Base-by-base conservation (phyloP, 345 rosid species). In the Linum trigynum region DNA sequence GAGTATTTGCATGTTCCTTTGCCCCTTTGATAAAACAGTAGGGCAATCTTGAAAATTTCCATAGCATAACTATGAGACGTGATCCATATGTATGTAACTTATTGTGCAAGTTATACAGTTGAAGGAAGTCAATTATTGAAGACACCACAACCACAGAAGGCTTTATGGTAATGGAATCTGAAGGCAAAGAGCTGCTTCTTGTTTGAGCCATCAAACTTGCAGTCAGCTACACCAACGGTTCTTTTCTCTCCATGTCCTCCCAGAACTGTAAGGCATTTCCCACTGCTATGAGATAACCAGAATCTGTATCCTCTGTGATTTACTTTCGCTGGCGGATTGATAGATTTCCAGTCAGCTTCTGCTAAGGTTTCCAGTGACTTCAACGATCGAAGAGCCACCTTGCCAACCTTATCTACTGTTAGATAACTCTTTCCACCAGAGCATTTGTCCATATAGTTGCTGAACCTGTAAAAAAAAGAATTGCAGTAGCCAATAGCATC, bases 181-280 rank as follows among this genome's bases (percentile, higher is more conserved):
- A 81, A 78, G 32, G 81, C 85, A 7, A 84, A 84, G 43, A 81
- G 71, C 69, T 79, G 88, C 45, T 23, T 56, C 57, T 72, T 70
- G 35, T 80, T 78, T 39, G 88, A 74, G 67, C 86, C 86, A 64
- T 84, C 83, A 5, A 81, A 76, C 72, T 69, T 74, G 81, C 88
- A 78, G 3, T 65, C 71, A 10, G 83, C 73, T 56, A 78, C 81
- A 14, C 85, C 81, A 10, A 79, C 79, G 1, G 39, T 67, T 48
- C 40, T 70, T 55, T 75, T 79, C 38, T 67, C 17, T 39, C 63
- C 11, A 41, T 71, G 76, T 67, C 62, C 72, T 7, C n/a, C 42
- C 2, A 76, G 63, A 64, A 81, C 75, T 5, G 85, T 78, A 1
- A 78, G 84, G 76, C 88, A 84, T 69, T 78, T 79, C 36, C 84